Base-by-base conservation (phyloP, 1,284 basidiomycete genomes). In the Puccinia hordei region DNA sequence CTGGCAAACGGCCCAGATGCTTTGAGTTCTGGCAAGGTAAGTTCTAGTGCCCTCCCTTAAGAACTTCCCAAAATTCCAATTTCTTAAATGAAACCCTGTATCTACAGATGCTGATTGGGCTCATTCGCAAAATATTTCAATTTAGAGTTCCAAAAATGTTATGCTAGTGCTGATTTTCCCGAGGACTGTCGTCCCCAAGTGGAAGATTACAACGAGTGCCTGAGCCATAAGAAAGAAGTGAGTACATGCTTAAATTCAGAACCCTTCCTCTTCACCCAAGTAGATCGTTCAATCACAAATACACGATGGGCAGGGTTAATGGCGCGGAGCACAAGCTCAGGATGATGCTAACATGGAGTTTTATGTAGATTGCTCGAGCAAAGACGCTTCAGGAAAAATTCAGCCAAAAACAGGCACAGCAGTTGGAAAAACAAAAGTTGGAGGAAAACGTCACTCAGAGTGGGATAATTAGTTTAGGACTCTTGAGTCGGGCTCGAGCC, bases 351-450 rank as follows among this genome's bases (percentile, higher is more conserved):
- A 69, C 27, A 13, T 51, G 41, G 41, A 8, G n/a, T 13, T 41
- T 41, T 44, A 44, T 44, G 13, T 44, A 94, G 92, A 89, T 91
- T 85, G 90, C 90, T 35, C 90, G 92, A 49, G 91, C 91, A 59
- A 90, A 91, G 84, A 87, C 89, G 33, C 88, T 94, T 84, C 90
- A 92, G 85, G 87, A 89, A 24, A 91, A 93, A 84, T 92, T 92
- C 84, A 87, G 91, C 82, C 89, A 90, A 85, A 89, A 90, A 83
- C 89, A 89, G 22, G 88, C 90, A 17, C 41, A 63, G 15, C 59
- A 61, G 30, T 27, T 75, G 9, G 27, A 63, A n/a, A 63, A 59
- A 24, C 73, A 75, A 63, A 75, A 75, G 59, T 24, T 46, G 17
- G 59, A 75, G n/a, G 57, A 75, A 49, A 46, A 75, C 24, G 59